Conservation (phyloP, 257 asterid species). For the Echites panduratus region DNA sequence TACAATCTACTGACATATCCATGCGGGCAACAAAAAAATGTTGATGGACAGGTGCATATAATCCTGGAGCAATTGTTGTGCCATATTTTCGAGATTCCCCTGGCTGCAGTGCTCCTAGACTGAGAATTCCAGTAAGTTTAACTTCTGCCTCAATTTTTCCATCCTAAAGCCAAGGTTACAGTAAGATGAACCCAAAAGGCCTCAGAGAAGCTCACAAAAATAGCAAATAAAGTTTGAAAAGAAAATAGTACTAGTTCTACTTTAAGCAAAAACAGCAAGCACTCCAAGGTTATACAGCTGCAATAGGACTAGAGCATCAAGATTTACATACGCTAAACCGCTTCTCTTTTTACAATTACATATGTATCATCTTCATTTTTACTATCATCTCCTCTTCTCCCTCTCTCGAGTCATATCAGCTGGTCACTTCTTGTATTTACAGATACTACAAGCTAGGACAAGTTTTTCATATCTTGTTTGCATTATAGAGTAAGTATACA, state of each 20-base stretch:
- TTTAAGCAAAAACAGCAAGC: not conserved
- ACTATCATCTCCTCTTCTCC: not conserved
- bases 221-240: not conserved
- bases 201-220: not conserved
- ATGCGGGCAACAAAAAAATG: conserved; percentile 97
- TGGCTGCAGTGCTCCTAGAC: conserved; percentile 86
- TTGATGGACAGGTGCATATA: conserved; percentile 97
- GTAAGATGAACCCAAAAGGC: not conserved
- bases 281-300: not conserved
- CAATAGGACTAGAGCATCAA: not conserved
- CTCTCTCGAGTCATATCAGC: not conserved
- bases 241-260: not conserved
- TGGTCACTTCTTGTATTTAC: not conserved
- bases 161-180: conserved; percentile 48
- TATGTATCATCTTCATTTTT: not conserved
- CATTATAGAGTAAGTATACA: not conserved
- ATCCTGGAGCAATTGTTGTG: conserved; percentile 87
- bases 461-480: not conserved
- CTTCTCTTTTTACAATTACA: not conserved
- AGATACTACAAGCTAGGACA: not conserved
- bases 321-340: not conserved
- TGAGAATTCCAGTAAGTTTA: conserved; percentile 92
- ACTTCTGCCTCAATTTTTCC: conserved; percentile 99
- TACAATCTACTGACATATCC: conserved; percentile 96
- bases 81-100: conserved; percentile 91